Evolutionary conservation across 2,329 filamentous ascomycete genomes (phyloP), one percentile per base, ranked within the genome.

Genomic region (Stagonosporopsis vannaccii): DNA sequence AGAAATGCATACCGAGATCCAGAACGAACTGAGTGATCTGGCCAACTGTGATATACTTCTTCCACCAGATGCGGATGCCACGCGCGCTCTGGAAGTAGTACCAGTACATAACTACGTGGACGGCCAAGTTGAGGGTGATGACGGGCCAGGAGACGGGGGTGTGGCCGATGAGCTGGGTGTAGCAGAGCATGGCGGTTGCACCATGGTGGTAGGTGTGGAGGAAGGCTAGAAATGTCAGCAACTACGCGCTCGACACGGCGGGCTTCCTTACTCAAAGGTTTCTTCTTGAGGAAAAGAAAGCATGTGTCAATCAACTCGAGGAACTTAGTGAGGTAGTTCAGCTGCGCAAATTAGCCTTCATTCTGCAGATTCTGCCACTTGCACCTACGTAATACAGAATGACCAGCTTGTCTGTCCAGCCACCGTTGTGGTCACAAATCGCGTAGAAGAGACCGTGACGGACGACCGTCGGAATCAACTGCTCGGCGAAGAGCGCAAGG

Each of bases 91-190:
- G 94, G 89, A 98, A 98, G 87, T 98, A 98, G 88, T 98, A 98
- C 93, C 93, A 97, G 89, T 98, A 98, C 94, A 98, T 98, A 76
- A 97, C 90, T 56, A 98, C 94, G 81, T 98, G 94, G 51, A 98
- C 94, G 62, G 87, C 87, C 74, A 98, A 81, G 85, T 98, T 98
- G 70, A 98, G 87, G 50, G 87, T 89, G 76, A 98, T 98, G 61
- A 90, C 88, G 52, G 97, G 91, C 94, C 94, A 98, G 59, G 93
- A 96, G 54, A 98, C 94, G 39, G 94, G 86, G 41, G 94, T 98
- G 73, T 91, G 87, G 67, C 94, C 94, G 72, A 97, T 89, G 65
- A 98, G 87, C 82, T 98, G 94, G 53, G 92, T 97, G 84, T 96
- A 98, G 90, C 94, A 97, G 70, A 98, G 90, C 63, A 97, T 89